phyloP scores from a whole-genome alignment of 768 basidiomycete genomes.

The Daedaleopsis nitida region DNA sequence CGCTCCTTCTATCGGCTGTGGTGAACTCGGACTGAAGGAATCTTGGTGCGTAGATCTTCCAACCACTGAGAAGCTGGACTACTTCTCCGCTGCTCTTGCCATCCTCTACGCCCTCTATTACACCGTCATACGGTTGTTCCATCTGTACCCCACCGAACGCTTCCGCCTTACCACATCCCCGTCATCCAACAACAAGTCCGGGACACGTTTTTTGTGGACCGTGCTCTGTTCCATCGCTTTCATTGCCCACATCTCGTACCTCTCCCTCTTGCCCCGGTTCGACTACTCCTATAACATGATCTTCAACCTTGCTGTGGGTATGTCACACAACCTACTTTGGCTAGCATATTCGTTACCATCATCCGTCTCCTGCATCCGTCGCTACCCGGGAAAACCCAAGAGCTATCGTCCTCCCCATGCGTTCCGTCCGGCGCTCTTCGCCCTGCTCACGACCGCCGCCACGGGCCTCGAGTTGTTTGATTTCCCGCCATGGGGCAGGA shows the following conservation, averaged over 20 bases:
- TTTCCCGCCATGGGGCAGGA: conserved; percentile 76
- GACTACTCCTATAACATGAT: conserved; percentile 93
- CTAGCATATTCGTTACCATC: conserved; percentile 64
- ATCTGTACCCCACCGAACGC: conserved; percentile 56
- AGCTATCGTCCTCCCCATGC: conserved; percentile 61
- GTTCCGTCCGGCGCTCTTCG: conserved; percentile 58
- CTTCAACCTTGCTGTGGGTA: conserved; percentile 77
- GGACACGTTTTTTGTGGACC: conserved; percentile 43
- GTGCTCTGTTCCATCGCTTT: conserved; percentile 56
- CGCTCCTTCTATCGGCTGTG: conserved; percentile 24
- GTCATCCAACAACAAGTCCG: conserved; percentile 6
- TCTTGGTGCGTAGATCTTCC: conserved; percentile 60
- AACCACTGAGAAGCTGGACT: conserved; percentile 87
- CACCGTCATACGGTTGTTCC: conserved; percentile 74
- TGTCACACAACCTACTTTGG: conserved; percentile 85
- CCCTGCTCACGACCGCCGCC: conserved; percentile 70
- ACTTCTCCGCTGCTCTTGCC: conserved; percentile 88
- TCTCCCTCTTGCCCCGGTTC: conserved; percentile 75
- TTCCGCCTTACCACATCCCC: conserved; percentile 26
- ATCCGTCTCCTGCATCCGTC: conserved; percentile 46
- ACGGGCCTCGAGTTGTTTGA: conserved; percentile 87
- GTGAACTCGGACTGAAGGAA: conserved; percentile 11
- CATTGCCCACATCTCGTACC: conserved; percentile 75
- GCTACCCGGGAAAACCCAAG: conserved; percentile 57
- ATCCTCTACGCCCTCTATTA: conserved; percentile 83